Base-by-base conservation (phyloP, 1,284 basidiomycete species). In the Tetrapyrgos nigripes region DNA sequence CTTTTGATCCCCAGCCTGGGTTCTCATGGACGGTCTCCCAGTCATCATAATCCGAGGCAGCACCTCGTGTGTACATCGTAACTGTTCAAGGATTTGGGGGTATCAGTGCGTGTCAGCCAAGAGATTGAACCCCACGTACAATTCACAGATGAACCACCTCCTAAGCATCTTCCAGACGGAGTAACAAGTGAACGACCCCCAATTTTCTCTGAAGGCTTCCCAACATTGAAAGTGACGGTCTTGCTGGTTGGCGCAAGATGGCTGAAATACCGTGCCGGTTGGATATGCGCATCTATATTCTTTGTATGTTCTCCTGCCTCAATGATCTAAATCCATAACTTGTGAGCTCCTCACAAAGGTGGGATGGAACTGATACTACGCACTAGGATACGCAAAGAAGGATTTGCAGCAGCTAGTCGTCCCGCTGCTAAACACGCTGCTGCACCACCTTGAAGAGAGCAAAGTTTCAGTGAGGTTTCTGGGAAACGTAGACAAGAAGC, bases 381-480 rank as follows among this genome's bases (percentile, higher is more conserved):
- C 63, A 77, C 75, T 28, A 79, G 63, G 37, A 85, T 80, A 50
- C 70, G 79, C 47, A 84, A 66, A 0, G 68, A 59, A 0, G 82
- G 78, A 58, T 79, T 76, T 1, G 80, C 79, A 2, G 71, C 74
- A 3, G 81, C 78, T 13, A 84, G 75, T 53, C 83, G 75, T 13
- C 78, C 75, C 6, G 81, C 83, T 28, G 79, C 66, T 19, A 84
- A 66, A 60, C 81, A 82, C 10, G 78, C 82, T 33, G 73, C 62
- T 11, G 81, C 74, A 17, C 83, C 82, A 46, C 82, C 82, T 83
- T 52, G 4, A 46, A 10, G n/a, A 27, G 48, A 40, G 19, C 17
- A 40, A 40, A 13, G 13, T 21, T 40, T 28, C 4, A 40, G 27
- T 1, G 27, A 21, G 8, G 23, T 31, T 24, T 44, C 14, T 35